These are phyloP conservation scores for Cicer pinnatifidum DNA, from an alignment of 306 rosid genomes.

Conservation along the genomic window DNA sequence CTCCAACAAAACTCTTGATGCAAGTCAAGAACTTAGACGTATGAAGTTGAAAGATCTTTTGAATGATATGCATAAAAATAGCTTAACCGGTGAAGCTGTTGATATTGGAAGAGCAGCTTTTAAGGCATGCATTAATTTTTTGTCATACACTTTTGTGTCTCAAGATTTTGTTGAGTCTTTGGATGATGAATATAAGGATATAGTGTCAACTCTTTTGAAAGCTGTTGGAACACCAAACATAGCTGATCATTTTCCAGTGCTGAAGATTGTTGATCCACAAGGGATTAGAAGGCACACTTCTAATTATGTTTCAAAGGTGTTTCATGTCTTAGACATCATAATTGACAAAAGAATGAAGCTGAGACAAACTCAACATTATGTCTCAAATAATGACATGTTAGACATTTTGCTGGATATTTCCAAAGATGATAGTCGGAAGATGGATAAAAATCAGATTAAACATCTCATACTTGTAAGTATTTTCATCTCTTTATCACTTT, in stretches of 20 bases:
- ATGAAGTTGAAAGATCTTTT: constrained; percentile 48
- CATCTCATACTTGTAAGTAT: constrained; percentile 46
- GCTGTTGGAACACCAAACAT: constrained; percentile 52
- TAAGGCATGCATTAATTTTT: constrained; percentile 43
- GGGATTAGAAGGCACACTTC: constrained; percentile 40
- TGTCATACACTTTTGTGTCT: constrained; percentile 52
- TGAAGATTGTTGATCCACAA: constrained; percentile 51
- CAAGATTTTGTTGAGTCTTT: constrained; percentile 47
- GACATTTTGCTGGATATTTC: constrained; percentile 49
- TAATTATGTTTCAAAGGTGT: constrained; percentile 32
- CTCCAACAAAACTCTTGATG: constrained; percentile 48
- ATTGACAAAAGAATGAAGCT: constrained; percentile 41
- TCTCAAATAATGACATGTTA: constrained; percentile 44
- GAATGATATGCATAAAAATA: constrained; percentile 25
- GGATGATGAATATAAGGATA: constrained; percentile 40
- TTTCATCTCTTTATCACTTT: neutral
- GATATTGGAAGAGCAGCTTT: constrained; percentile 56
- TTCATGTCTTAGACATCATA: constrained; percentile 21
- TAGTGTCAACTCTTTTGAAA: constrained; percentile 39
- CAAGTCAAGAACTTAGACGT: constrained; percentile 34
- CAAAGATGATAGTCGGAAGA: constrained; percentile 38
- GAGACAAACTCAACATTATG: constrained; percentile 5
- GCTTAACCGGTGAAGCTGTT: constrained; percentile 38
- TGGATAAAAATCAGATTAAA: constrained; percentile 34
- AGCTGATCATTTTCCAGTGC: constrained; percentile 48